Base-by-base conservation (phyloP, 2,329 filamentous ascomycete genomes). In the Kalaharituber pfeilii region DNA sequence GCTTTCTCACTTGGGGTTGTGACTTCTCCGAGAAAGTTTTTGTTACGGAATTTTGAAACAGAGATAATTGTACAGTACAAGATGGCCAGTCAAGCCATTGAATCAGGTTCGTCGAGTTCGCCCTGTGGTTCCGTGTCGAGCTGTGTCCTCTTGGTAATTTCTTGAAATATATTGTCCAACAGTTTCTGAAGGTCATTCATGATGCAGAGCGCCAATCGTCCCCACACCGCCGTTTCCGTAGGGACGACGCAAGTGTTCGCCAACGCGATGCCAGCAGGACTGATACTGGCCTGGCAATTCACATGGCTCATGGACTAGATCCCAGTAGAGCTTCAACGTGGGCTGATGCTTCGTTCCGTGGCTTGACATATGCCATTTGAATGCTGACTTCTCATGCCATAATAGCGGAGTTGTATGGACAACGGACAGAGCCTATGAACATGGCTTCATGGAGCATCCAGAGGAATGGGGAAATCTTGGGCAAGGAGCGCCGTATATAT, bases 401-500 rank as follows among this genome's bases (percentile, higher is more conserved):
- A 22, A 85, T 15, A 96, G 89, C 13, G 89, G 89, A 69, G 89
- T 95, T 3, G 84, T 95, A 60, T 95, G 89, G 89, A 87, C 82
- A 61, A 86, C 82, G 2, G 84, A 91, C 71, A 82, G 86, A 63
- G 88, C 88, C 53, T 78, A 80, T 67, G 87, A 95, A 70, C 84
- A 89, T 70, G 89, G 89, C 63, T 95, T 83, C 72, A 72, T 79
- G 51, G 88, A 95, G 3, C 75, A 88, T 62, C 88, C 86, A 9
- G 76, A 83, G 1, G 70, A 75, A 59, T 95, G 89, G 89, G 87
- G 89, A 56, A 96, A 96, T 67, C 74, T 96, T 52, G 89, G 89
- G 28, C 89, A 95, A 71, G 88, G 88, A 62, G 88, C 88, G 15
- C 88, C 88, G 13, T 20, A 49, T 20, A 9, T 8, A 26, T 22